Evolutionary conservation across 129 eudicot genomes (phyloP), one percentile per base, ranked within the genome.

Genomic region (Artemisia argyi): DNA sequence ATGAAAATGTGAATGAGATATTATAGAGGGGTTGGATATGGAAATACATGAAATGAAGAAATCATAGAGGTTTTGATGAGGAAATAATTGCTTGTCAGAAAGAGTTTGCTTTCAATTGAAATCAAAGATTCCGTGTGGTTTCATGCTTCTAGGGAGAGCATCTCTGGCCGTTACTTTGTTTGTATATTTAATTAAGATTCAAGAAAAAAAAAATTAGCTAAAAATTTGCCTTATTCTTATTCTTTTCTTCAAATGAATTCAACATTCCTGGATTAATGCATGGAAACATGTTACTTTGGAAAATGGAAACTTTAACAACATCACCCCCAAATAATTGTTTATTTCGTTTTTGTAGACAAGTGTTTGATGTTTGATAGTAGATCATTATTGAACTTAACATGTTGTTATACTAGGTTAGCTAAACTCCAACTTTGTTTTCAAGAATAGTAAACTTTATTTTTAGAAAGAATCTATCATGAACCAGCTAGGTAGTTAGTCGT

Each of bases 91-190:
- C 76, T 77, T 77, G 66, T 61, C 72, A 5, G 66, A 30, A 17
- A 66, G 62, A 50, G 61, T 17, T 78, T 78, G 77, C 82, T 64
- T 78, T 71, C 77, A 78, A 71, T 78, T 78, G 52, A 78, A 78
- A 78, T 64, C 77, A 78, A 78, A 78, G 82, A 78, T 56, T 71
- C 82, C 73, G 82, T 78, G 82, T 71, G 77, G 73, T 72, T 78
- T 78, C 73, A 78, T 78, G 82, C 82, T 78, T 78, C 52, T 61
- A 51, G 73, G 78, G 77, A 46, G 82, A 71, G 77, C 82, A 78
- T 78, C 82, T 63, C 77, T 42, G 52, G 66, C 77, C 51, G 67
- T 61, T 61, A 18, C 15, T 54, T 22, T 54, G 11, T 54, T 48
- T 52, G 7, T 32, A 35, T 46, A 2, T 44, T 46, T 42, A 24